Conservation (phyloP, 306 rosid genomes). For the Rosa lucieae region DNA sequence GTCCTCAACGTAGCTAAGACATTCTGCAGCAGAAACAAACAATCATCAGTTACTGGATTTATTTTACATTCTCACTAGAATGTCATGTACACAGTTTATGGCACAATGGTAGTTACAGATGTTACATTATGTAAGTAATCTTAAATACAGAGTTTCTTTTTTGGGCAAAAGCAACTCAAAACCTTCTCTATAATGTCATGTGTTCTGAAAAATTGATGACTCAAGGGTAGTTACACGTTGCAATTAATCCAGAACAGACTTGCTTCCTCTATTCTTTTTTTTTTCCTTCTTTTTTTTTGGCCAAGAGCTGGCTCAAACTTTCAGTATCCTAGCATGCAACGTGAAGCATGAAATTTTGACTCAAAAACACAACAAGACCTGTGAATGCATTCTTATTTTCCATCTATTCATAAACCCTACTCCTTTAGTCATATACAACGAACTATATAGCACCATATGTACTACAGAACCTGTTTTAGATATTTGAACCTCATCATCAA, state of each 20-base stretch:
- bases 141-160: not conserved
- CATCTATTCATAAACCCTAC: not conserved
- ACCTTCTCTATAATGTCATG: not conserved
- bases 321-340: not conserved
- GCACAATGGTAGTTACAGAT: not conserved
- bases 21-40: slow-evolving; percentile 44
- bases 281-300: not conserved
- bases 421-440: not conserved
- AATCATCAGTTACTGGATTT: not conserved
- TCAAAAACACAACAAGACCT: not conserved
- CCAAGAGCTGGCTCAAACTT: not conserved
- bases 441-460: not conserved
- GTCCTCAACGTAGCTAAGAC: slow-evolving; percentile 64
- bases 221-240: not conserved
- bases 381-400: not conserved
- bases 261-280: not conserved
- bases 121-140: no score
- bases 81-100: not conserved
- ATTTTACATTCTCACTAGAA: not conserved
- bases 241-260: not conserved
- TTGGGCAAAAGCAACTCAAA: not conserved
- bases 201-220: not conserved
- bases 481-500: not conserved
- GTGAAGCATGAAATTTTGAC: not conserved
- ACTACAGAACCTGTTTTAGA: not conserved